Conservation (phyloP, 2,329 filamentous ascomycete genomes). For the Grosmannia huntii region DNA sequence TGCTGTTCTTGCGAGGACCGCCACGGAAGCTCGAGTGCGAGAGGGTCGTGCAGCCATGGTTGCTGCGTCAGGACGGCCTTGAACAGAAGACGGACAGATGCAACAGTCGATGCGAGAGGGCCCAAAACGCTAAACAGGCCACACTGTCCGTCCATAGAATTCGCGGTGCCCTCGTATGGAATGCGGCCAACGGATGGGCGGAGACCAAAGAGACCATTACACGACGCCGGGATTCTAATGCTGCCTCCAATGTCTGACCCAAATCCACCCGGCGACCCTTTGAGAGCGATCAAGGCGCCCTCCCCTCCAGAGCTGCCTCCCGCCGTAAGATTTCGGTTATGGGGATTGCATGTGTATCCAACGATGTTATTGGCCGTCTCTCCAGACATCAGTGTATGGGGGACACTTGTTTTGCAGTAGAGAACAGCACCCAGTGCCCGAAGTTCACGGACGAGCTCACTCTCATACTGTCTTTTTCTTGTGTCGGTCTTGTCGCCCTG, state of each 20-base stretch:
- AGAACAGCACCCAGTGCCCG: conserved; percentile 18
- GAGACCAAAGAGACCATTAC: conserved; percentile 19
- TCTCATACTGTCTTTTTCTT: conserved; percentile 12
- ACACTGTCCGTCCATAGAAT: conserved; percentile 39
- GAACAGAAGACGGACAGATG: conserved; percentile 37
- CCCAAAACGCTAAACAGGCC: conserved; percentile 41
- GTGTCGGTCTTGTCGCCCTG: conserved; percentile 3
- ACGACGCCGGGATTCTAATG: conserved; percentile 18
- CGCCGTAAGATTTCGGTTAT: conserved; percentile 19
- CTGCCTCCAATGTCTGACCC: conserved; percentile 22
- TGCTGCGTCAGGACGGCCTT: conserved; percentile 41
- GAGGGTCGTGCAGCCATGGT: conserved; percentile 55
- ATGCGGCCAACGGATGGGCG: conserved; percentile 17
- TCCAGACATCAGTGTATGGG: conserved; percentile 15
- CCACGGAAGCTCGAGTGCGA: conserved; percentile 54
- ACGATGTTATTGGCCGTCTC: conserved; percentile 24
- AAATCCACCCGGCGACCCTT: conserved; percentile 21
- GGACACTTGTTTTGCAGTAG: conserved; percentile 18
- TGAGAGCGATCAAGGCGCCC: conserved; percentile 20
- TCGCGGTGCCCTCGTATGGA: conserved; percentile 12
- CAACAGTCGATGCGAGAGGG: conserved; percentile 44
- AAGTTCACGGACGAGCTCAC: conserved; percentile 17
- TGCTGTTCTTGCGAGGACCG: not conserved
- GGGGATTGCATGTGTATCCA: conserved; percentile 22
- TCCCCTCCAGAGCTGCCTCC: conserved; percentile 27